A percentile compares a stretch with the other conserved stretches of the same genome.
phyloP scores from a whole-genome alignment of 495 filamentous ascomycete species.

The Penicillium subrubescens region DNA sequence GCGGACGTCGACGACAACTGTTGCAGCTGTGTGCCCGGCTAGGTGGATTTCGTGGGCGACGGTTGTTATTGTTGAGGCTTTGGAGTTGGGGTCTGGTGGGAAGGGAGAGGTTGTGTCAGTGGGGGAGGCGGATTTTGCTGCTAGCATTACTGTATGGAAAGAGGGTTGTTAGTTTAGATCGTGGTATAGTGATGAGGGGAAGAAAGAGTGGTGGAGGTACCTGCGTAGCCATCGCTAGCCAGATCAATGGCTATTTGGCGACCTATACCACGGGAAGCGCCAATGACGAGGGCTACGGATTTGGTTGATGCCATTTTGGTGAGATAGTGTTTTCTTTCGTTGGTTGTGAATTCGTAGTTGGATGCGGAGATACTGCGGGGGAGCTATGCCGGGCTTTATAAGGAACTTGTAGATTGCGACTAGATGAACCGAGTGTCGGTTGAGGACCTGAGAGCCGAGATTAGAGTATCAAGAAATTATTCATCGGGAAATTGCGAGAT shows the following conservation, averaged over 20 bases:
- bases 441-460: neutral
- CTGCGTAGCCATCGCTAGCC: constrained; percentile 68
- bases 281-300: constrained; percentile 68
- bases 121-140: constrained; percentile 77
- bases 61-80: constrained; percentile 77
- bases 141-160: constrained; percentile 65
- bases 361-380: neutral
- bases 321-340: neutral
- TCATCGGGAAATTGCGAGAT: neutral
- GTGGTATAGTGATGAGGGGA: constrained; percentile 7
- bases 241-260: constrained; percentile 77
- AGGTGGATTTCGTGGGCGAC: constrained; percentile 77
- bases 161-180: neutral
- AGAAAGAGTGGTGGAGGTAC: constrained; percentile 25
- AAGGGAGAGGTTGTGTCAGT: constrained; percentile 56
- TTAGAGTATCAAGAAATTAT: constrained; percentile 10
- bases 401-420: neutral
- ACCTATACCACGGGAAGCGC: constrained; percentile 77
- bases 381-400: neutral
- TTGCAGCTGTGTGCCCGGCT: constrained; percentile 62
- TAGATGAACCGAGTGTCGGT: neutral
- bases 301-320: constrained; percentile 25
- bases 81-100: constrained; percentile 82
- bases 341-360: neutral
- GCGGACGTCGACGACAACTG: constrained; percentile 72